A percentile compares a stretch with the other conserved stretches of the same genome.
Conservation (phyloP, 768 basidiomycete species). For the Boletales sp. region DNA sequence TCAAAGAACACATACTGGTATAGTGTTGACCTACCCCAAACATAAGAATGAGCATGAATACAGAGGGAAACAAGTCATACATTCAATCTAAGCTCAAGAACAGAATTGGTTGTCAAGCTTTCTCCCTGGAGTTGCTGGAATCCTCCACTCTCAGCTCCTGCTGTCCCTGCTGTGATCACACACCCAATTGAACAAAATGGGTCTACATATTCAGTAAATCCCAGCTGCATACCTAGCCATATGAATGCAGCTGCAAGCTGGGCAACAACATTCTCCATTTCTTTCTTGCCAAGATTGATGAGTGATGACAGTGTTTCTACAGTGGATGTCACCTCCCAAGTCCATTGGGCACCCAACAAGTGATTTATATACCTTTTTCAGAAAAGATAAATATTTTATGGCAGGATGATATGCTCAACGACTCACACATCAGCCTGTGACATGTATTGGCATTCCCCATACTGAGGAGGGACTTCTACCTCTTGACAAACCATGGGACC, state of each 20-base stretch:
- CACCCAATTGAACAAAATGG: not conserved
- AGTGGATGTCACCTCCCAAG: not conserved
- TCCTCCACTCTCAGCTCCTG: not conserved
- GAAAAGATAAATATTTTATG: not conserved
- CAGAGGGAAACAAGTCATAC: not conserved
- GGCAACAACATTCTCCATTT: conserved; percentile 6
- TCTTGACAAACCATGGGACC: not conserved
- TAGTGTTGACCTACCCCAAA: not conserved
- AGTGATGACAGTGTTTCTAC: not conserved
- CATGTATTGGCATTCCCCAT: not conserved
- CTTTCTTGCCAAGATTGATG: not conserved
- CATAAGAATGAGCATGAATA: not conserved
- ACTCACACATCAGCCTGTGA: not conserved
- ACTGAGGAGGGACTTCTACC: not conserved
- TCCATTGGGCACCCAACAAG: not conserved
- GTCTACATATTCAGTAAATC: not conserved
- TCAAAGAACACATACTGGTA: not conserved
- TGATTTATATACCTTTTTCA: conserved; percentile 1
- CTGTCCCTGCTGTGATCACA: not conserved
- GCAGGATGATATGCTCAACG: not conserved
- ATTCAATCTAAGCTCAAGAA: conserved; percentile 1
- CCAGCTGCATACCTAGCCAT: conserved; percentile 6
- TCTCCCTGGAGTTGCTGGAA: not conserved
- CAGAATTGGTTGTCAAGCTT: not conserved
- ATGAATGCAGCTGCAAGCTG: not conserved